Evolutionary conservation across 2,329 filamentous ascomycete species (phyloP).

Genomic region (Phialemonium atrogriseum): DNA sequence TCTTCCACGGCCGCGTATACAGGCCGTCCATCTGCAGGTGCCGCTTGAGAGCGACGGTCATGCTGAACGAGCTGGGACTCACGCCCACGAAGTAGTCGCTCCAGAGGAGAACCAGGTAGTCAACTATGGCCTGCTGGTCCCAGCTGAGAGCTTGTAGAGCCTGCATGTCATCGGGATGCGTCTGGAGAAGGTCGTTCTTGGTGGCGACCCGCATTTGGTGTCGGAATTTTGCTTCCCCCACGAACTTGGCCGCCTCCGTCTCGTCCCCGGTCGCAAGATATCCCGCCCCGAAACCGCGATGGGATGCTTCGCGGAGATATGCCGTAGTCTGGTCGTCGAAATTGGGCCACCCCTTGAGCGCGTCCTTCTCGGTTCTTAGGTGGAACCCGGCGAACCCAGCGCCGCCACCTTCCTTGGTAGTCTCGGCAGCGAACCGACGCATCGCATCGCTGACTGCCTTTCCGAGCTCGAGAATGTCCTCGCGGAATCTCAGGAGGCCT

Average conservation of each 20-base stretch:
- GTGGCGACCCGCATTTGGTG: constrained; percentile 26
- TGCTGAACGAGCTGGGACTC: constrained; percentile 39
- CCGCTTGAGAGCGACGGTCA: constrained; percentile 36
- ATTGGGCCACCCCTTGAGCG: constrained; percentile 35
- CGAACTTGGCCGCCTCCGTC: constrained; percentile 31
- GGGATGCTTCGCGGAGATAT: constrained; percentile 26
- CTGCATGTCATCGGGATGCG: constrained; percentile 17
- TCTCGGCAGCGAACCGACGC: constrained; percentile 18
- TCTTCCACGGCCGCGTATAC: constrained; percentile 33
- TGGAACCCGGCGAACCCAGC: constrained; percentile 35
- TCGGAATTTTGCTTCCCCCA: constrained; percentile 20
- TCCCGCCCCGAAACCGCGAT: constrained; percentile 24
- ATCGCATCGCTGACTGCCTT: constrained; percentile 25
- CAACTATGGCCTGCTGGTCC: constrained; percentile 36
- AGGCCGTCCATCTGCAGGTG: constrained; percentile 30
- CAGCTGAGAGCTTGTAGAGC: constrained; percentile 28
- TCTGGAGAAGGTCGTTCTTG: constrained; percentile 26
- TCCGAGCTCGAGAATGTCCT: constrained; percentile 32
- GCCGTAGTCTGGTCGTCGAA: constrained; percentile 31
- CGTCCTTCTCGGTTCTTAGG: constrained; percentile 38
- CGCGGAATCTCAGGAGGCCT: constrained; percentile 30
- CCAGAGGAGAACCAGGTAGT: constrained; percentile 30
- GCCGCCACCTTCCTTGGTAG: constrained; percentile 11
- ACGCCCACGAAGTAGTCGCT: constrained; percentile 33
- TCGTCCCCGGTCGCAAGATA: constrained; percentile 38